These are phyloP conservation scores for Aspergillus aculeatinus DNA, from an alignment of 2,329 filamentous ascomycete genomes.

Conservation along the genomic window DNA sequence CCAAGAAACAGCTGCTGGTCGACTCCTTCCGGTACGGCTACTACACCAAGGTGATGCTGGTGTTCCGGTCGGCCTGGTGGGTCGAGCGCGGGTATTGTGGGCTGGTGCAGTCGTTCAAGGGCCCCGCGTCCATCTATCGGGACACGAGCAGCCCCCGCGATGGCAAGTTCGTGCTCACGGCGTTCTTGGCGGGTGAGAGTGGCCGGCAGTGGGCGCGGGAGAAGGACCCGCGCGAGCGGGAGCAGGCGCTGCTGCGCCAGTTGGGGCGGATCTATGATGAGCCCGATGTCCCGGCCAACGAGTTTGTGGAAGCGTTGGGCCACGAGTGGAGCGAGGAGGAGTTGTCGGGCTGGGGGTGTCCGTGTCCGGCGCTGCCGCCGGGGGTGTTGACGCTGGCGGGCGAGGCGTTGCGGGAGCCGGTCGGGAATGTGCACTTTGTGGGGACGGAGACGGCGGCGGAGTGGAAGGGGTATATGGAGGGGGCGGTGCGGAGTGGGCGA, in stretches of 20 bases:
- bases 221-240: not conserved
- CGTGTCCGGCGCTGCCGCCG: slow-evolving; percentile 39
- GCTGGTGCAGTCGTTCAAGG: slow-evolving; percentile 46
- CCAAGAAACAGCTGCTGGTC: slow-evolving; percentile 38
- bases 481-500: slow-evolving; percentile 53
- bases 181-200: slow-evolving; percentile 42
- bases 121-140: slow-evolving; percentile 48
- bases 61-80: slow-evolving; percentile 50
- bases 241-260: slow-evolving; percentile 16
- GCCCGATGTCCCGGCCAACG: slow-evolving; percentile 2
- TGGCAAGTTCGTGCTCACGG: slow-evolving; percentile 36
- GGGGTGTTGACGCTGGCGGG: slow-evolving; percentile 39
- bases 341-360: slow-evolving; percentile 42
- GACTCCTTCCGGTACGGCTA: slow-evolving; percentile 45
- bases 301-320: slow-evolving; percentile 35
- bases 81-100: slow-evolving; percentile 47
- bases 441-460: slow-evolving; percentile 55
- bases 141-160: slow-evolving; percentile 41
- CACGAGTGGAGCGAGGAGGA: slow-evolving; percentile 44
- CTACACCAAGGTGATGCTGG: slow-evolving; percentile 54
- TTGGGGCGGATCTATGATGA: slow-evolving; percentile 12
- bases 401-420: slow-evolving; percentile 35
- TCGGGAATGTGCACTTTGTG: slow-evolving; percentile 52
- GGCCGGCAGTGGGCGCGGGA: slow-evolving; percentile 34
- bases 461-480: slow-evolving; percentile 62